These are phyloP conservation scores for Yamadazyma atlantica DNA, from an alignment of 1,139 yeast species.

Conservation along the genomic window DNA sequence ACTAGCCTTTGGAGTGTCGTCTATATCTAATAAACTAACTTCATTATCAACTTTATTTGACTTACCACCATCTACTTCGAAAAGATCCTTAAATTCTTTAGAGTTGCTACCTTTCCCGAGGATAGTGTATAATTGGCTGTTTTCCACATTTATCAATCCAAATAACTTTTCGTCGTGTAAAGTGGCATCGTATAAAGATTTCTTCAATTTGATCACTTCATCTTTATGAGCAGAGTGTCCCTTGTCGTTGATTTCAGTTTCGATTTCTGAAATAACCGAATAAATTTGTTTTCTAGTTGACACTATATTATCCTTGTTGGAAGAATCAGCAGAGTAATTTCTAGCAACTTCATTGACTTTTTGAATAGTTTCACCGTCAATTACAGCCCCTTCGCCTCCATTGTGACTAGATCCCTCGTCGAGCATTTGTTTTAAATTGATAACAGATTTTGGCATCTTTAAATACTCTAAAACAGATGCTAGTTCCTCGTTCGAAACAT, in stretches of 20 bases:
- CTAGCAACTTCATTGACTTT: constrained; percentile 31
- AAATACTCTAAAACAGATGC: constrained; percentile 77
- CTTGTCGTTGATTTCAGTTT: constrained; percentile 16
- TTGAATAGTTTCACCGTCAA: constrained; percentile 18
- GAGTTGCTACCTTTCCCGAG: constrained; percentile 38
- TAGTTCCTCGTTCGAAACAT: constrained; percentile 78
- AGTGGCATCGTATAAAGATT: constrained; percentile 67
- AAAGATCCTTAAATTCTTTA: constrained; percentile 30
- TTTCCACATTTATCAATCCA: constrained; percentile 28
- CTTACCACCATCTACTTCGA: constrained; percentile 15
- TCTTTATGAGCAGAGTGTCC: constrained; percentile 29
- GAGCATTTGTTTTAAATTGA: constrained; percentile 49
- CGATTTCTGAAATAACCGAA: constrained; percentile 38
- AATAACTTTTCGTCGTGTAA: constrained; percentile 62
- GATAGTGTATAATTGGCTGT: constrained; percentile 24
- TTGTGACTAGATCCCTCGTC: constrained; percentile 7
- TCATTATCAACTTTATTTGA: constrained; percentile 22
- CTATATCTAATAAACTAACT: constrained; percentile 58
- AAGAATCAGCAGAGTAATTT: constrained; percentile 21
- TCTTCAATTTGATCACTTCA: constrained; percentile 58
- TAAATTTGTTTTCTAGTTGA: constrained; percentile 42
- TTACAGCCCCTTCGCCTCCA: constrained; percentile 5
- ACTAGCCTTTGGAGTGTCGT: constrained; percentile 8
- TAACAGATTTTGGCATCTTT: constrained; percentile 68
- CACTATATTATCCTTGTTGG: constrained; percentile 24